A percentile compares a stretch with the other conserved stretches of the same genome.
Evolutionary conservation across 2,329 filamentous ascomycete species (phyloP).

Genomic region (Fusarium sp.): DNA sequence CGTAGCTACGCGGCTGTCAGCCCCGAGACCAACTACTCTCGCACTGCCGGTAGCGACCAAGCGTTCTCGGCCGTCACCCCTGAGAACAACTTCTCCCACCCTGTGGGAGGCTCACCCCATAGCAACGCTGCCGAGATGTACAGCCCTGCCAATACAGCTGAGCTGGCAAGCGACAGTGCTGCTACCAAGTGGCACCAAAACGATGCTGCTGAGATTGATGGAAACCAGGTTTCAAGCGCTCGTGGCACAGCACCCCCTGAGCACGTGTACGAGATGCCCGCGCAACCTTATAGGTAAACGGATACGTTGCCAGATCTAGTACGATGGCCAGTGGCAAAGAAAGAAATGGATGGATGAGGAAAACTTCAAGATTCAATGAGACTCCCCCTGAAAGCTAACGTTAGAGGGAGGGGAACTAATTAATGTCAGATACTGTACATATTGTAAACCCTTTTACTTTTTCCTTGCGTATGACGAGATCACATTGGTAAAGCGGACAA

Average conservation of each 20-base stretch:
- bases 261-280: constrained; percentile 58
- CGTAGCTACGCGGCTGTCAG: constrained; percentile 46
- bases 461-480: constrained; percentile 37
- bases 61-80: constrained; percentile 32
- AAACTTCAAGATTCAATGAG: constrained; percentile 25
- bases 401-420: constrained; percentile 34
- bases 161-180: constrained; percentile 49
- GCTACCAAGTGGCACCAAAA: constrained; percentile 50
- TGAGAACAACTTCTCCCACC: constrained; percentile 41
- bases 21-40: constrained; percentile 38
- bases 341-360: constrained; percentile 18
- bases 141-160: constrained; percentile 43
- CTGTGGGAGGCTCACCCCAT: constrained; percentile 30
- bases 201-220: constrained; percentile 54
- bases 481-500: constrained; percentile 30
- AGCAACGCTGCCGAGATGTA: constrained; percentile 41
- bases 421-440: constrained; percentile 48
- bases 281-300: constrained; percentile 51
- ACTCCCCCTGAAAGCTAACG: constrained; percentile 21
- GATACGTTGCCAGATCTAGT: background rate
- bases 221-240: constrained; percentile 46
- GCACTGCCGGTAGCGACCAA: constrained; percentile 29
- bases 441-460: constrained; percentile 40
- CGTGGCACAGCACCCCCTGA: constrained; percentile 43
- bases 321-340: background rate